Evolutionary conservation across 2,329 filamentous ascomycete genomes (phyloP), one percentile per base, ranked within the genome.

Genomic region (Penicillium janthinellum): DNA sequence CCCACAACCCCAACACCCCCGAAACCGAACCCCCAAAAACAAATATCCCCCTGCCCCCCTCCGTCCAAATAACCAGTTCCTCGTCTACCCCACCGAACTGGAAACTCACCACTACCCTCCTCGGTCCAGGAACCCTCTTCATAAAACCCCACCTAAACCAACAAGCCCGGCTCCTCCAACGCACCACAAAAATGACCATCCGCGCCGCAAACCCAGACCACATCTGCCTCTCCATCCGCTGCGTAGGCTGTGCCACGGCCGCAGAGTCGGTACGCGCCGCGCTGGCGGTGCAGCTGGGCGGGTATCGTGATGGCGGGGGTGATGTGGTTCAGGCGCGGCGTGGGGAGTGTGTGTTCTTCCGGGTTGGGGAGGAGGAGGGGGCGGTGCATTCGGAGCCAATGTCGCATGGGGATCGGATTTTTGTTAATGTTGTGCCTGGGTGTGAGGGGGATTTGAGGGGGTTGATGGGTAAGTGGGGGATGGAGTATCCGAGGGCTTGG

Each of bases 91-190:
- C 72, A 47, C 78, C 78, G n/a, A 72, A 79, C 62, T 83, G 80
- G 79, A 83, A 83, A 70, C 71, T 83, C 0, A 79, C 77, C 63
- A 75, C 79, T 2, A 79, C 80, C 0, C 73, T 83, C 10, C 73
- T 82, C 1, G 81, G 81, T 2, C 79, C 81, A 0, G 66, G 74
- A 2, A 83, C 81, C 0, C 70, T 82, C 17, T 83, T 83, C 70
- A 73, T 81, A 22, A 70, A 75, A 1, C 35, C 69, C 0, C 20
- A 62, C 0, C 65, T 75, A 39, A 74, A 77, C 34, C 10, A 60
- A 0, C 37, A 57, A 1, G 79, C 80, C 0, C 73, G 79, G 2
- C 10, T 58, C 0, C 67, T 70, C 0, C 76, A 80, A 54, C 61
- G 64, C 4, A 28, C 34, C 0, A 70, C 76, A 2, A 77, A 75